A percentile compares a stretch with the other conserved stretches of the same genome.
phyloP scores from a whole-genome alignment of 2,329 filamentous ascomycete species.

The Colletotrichum sp. region DNA sequence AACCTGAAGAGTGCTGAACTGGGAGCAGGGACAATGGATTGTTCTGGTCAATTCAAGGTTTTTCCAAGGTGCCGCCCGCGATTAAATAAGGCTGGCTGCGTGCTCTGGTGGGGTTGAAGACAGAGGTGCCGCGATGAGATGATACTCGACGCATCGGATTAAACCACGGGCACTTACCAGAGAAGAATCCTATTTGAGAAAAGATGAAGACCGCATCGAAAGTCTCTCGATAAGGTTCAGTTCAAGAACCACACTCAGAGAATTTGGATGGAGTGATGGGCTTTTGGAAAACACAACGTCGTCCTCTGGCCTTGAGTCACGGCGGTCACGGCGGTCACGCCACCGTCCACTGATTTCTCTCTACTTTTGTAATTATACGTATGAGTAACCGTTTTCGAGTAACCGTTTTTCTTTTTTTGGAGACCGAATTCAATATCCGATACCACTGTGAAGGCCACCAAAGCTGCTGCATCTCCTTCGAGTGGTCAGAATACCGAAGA shows the following conservation, averaged over 20 bases:
- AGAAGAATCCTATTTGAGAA: no score
- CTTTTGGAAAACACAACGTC: background rate
- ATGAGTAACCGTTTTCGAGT: background rate
- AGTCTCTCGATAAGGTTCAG: no score
- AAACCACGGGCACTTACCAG: background rate
- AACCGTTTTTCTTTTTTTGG: no score
- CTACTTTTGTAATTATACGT: background rate
- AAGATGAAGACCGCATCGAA: no score
- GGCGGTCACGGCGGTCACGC: background rate
- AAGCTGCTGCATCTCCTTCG: background rate
- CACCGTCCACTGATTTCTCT: background rate
- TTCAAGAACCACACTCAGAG: no score
- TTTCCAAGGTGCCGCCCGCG: background rate
- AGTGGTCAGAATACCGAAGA: background rate
- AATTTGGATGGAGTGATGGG: no score
- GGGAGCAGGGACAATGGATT: no score
- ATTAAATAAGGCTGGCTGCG: background rate
- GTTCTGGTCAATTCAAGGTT: fast-evolving
- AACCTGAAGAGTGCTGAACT: background rate
- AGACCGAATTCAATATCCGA: no score
- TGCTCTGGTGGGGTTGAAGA: background rate
- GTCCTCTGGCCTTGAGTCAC: background rate
- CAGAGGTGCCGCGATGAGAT: background rate
- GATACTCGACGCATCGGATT: background rate
- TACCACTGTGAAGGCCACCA: background rate